Evolutionary conservation across 768 basidiomycete species (phyloP).

Genomic region (Lactarius trivialis): DNA sequence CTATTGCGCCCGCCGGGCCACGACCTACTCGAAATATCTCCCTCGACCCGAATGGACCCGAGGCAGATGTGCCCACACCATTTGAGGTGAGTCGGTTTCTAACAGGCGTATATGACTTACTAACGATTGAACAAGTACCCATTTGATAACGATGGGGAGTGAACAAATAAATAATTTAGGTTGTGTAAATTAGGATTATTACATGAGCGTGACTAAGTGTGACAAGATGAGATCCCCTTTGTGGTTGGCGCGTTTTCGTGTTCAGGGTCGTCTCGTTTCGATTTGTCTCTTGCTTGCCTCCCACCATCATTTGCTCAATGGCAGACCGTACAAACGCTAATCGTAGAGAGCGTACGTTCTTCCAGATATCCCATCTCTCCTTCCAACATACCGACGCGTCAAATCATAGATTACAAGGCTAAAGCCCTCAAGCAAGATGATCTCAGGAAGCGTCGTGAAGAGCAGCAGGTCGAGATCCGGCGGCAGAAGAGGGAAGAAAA

Average conservation of each 20-base stretch:
- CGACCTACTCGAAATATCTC: conserved; percentile 43
- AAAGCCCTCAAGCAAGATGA: conserved; percentile 89
- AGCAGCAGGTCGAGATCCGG: conserved; percentile 98
- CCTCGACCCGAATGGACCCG: conserved; percentile 62
- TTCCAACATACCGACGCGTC: conserved; percentile 32
- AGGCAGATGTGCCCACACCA: conserved; percentile 67
- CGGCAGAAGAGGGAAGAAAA: conserved; percentile 98
- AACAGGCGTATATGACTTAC: conserved; percentile 15
- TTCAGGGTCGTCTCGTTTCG: conserved; percentile 12
- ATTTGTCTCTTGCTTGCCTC: conserved; percentile 6
- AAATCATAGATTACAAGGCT: conserved; percentile 73
- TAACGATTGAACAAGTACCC: conserved; percentile 48
- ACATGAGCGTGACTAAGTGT: conserved; percentile 17
- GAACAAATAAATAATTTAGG: conserved; percentile 7
- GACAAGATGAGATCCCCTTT: conserved; percentile 12
- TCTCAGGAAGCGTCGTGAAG: conserved; percentile 92
- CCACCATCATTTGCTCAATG: conserved; percentile 15
- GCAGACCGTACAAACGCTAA: conserved; percentile 19
- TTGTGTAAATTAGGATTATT: not conserved
- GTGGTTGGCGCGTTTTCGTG: conserved; percentile 6
- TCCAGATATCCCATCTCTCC: not conserved
- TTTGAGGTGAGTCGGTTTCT: conserved; percentile 63
- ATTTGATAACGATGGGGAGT: conserved; percentile 66
- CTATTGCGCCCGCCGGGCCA: conserved; percentile 27
- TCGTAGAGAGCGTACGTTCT: conserved; percentile 22